phyloP scores from a whole-genome alignment of 306 rosid species.

The Malus domestica region ASM211411v1 NC_041804.1:29076001-29076500 shows the following conservation, averaged over 20 bases:
- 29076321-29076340: background rate
- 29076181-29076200: no score
- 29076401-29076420: background rate
- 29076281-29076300: background rate
- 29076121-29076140: background rate
- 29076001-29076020: background rate
- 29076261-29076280: background rate
- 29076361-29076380: no score
- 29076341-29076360: background rate
- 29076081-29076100: background rate
- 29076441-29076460: background rate
- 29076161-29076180: background rate
- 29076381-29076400: background rate
- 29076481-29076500: background rate
- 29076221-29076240: background rate
- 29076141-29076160: background rate
- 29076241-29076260: background rate
- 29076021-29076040: constrained; percentile 13
- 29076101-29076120: background rate
- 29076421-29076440: no score
- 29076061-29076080: background rate
- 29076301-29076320: background rate
- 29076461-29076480: background rate
- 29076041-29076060: background rate
- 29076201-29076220: background rate